Conservation (phyloP, 805 yeast species). For the Barnettozyma pratensis region DNA sequence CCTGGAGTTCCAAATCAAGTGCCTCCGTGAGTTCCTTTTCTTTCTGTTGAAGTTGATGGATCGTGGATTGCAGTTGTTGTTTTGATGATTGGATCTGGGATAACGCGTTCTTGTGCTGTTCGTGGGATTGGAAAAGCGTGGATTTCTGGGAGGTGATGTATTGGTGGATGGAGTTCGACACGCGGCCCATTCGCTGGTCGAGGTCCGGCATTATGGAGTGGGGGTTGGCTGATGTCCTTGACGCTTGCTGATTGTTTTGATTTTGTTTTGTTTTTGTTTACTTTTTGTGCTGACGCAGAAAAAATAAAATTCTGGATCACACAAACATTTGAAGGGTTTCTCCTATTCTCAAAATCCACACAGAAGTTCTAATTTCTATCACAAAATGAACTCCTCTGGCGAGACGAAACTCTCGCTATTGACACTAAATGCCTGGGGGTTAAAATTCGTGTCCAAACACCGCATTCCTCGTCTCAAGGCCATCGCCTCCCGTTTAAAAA, state of each 20-base stretch:
- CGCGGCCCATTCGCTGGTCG: not conserved
- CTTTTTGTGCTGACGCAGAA: not conserved
- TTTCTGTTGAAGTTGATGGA: not conserved
- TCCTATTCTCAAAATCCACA: not conserved
- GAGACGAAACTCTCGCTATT: conserved; percentile 40
- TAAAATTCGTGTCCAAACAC: conserved; percentile 73
- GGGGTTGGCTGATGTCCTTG: not conserved
- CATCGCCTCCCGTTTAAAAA: conserved; percentile 56
- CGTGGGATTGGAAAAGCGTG: not conserved
- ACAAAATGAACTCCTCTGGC: not conserved
- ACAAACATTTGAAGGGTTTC: not conserved
- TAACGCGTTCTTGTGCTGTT: not conserved
- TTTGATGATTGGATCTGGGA: conserved; percentile 5
- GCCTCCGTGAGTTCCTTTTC: not conserved
- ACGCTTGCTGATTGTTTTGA: not conserved
- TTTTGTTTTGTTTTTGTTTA: not conserved
- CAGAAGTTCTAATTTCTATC: not conserved
- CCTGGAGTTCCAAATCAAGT: conserved; percentile 11
- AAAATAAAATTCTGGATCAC: no score
- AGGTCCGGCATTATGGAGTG: not conserved
- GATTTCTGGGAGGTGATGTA: not conserved
- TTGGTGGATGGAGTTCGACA: not conserved
- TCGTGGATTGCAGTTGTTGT: conserved; percentile 5
- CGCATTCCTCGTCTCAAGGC: conserved; percentile 63
- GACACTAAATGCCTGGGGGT: conserved; percentile 85